A percentile compares a stretch with the other conserved stretches of the same genome.
These are phyloP conservation scores for Lupinus albus DNA, from an alignment of 306 rosid genomes.

Conservation along the genomic window DNA sequence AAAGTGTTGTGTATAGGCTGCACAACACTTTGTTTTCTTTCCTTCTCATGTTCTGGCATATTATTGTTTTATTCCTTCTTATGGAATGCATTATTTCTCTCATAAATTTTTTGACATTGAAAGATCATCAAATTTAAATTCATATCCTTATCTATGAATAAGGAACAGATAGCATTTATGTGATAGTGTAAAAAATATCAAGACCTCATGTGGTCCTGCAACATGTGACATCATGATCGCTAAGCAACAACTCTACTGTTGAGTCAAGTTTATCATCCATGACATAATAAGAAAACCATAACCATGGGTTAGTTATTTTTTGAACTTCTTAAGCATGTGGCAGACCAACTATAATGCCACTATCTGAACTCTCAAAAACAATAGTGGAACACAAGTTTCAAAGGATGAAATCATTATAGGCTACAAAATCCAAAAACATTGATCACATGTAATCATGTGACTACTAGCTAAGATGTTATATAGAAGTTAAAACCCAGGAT, in stretches of 20 bases:
- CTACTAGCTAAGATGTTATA: not conserved
- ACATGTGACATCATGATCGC: too few species aligned
- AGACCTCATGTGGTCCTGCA: conserved; percentile 25
- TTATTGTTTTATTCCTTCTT: not conserved
- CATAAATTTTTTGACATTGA: too few species aligned
- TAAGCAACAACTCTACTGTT: too few species aligned
- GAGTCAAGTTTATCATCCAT: too few species aligned
- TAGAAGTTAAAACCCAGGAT: not conserved
- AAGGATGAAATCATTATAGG: conserved; percentile 11
- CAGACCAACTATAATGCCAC: conserved; percentile 2
- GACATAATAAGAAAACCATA: not conserved
- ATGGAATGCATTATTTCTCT: not conserved
- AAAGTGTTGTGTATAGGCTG: not conserved
- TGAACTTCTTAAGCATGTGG: conserved; percentile 13
- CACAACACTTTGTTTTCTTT: not conserved
- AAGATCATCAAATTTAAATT: not conserved
- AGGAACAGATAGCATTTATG: conserved; percentile 11
- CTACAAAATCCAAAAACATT: conserved; percentile 32
- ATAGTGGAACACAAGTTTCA: conserved; percentile 26
- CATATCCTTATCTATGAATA: not conserved
- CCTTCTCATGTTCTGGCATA: not conserved
- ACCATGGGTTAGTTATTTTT: not conserved
- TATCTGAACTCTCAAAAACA: not conserved
- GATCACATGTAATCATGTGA: conserved; percentile 52
- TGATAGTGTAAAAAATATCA: conserved; percentile 18